These are phyloP conservation scores for Pythium aristosporum DNA, from an alignment of 352 stramenopile genomes.

Conservation along the genomic window DNA sequence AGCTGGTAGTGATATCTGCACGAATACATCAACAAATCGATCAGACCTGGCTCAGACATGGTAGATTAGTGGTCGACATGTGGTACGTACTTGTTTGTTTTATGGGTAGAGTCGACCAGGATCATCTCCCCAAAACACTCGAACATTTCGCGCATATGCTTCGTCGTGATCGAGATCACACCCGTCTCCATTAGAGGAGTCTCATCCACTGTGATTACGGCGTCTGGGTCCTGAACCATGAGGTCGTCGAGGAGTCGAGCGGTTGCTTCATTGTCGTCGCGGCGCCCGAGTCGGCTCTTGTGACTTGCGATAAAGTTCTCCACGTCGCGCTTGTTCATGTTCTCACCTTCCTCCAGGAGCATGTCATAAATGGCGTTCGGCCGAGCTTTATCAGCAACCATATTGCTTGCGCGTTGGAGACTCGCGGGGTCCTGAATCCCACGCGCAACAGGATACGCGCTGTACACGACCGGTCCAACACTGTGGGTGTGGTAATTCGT, in stretches of 20 bases:
- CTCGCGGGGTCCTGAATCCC: background rate
- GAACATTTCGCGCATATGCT: slow-evolving; percentile 7
- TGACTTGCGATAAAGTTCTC: background rate
- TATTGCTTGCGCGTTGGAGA: background rate
- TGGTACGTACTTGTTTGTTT: slow-evolving; percentile 17
- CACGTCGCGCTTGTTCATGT: background rate
- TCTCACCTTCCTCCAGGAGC: background rate
- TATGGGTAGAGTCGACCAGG: slow-evolving; percentile 16
- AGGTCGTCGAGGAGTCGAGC: background rate
- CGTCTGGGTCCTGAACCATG: background rate
- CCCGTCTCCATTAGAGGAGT: background rate
- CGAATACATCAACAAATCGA: background rate
- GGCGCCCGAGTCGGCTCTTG: background rate
- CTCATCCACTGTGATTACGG: slow-evolving; percentile 9
- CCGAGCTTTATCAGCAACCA: background rate
- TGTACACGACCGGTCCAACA: background rate
- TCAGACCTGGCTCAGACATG: background rate
- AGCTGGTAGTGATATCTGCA: slow-evolving; percentile 27
- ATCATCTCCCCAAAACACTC: slow-evolving; percentile 11
- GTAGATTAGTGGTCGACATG: background rate
- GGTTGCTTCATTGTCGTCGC: background rate
- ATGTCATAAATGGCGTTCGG: background rate
- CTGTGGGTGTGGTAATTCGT: background rate
- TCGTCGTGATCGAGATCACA: slow-evolving; percentile 10
- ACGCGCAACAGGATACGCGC: background rate